Evolutionary conservation across 1,284 basidiomycete species (phyloP).

Genomic region (Vanrija pseudolonga): DNA sequence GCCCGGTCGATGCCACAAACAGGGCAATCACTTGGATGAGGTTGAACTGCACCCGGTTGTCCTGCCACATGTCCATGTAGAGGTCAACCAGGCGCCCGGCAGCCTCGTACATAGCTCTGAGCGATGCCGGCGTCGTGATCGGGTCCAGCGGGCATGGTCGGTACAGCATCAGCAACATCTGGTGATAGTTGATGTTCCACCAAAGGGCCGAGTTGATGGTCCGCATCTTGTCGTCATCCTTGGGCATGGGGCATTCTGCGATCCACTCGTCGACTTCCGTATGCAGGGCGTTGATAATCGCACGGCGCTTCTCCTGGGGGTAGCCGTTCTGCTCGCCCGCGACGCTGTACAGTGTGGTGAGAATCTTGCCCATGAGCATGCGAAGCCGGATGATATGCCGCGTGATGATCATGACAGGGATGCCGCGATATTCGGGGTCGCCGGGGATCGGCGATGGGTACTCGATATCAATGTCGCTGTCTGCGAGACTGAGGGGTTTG

Average conservation of each 20-base stretch:
- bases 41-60: slow-evolving; percentile 29
- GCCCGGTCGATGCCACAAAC: slow-evolving; percentile 29
- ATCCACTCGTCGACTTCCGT: slow-evolving; percentile 22
- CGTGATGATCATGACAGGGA: slow-evolving; percentile 10
- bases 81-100: slow-evolving; percentile 24
- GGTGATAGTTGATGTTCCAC: slow-evolving; percentile 30
- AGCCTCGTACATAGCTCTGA: slow-evolving; percentile 25
- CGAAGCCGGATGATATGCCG: slow-evolving; percentile 25
- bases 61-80: slow-evolving; percentile 26
- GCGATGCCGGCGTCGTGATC: slow-evolving; percentile 16
- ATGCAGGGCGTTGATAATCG: slow-evolving; percentile 21
- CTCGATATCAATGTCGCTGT: slow-evolving; percentile 33
- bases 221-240: slow-evolving; percentile 7
- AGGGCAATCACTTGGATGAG: slow-evolving; percentile 30
- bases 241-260: slow-evolving; percentile 12
- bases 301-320: slow-evolving; percentile 19
- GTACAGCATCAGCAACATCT: slow-evolving; percentile 27
- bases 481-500: slow-evolving; percentile 29
- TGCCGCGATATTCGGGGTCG: slow-evolving; percentile 21
- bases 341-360: slow-evolving; percentile 25
- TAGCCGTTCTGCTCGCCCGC: slow-evolving; percentile 23
- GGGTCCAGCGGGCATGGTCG: slow-evolving; percentile 32
- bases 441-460: slow-evolving; percentile 16
- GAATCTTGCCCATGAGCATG: slow-evolving; percentile 23
- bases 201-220: slow-evolving; percentile 26